Base-by-base conservation (phyloP, 768 basidiomycete genomes). In the Cystofilobasidium bisporidii region DNA sequence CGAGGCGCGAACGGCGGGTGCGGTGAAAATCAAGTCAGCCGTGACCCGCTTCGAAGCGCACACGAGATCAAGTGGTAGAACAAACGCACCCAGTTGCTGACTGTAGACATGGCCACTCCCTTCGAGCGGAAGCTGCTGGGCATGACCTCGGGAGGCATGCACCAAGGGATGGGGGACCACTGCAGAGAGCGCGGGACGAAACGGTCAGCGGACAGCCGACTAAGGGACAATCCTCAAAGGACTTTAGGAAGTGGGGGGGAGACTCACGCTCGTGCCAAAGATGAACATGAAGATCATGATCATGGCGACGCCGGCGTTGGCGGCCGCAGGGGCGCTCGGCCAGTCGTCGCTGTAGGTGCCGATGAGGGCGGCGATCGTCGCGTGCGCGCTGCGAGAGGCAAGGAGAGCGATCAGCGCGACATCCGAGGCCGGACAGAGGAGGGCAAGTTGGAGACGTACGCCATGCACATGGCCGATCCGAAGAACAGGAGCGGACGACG, bases 401-500 rank as follows among this genome's bases (percentile, higher is more conserved):
- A 41, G 17, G 10, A 17, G 17, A 41, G n/a, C n/a, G n/a, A n/a
- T n/a, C n/a, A n/a, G n/a, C n/a, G n/a, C n/a, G n/a, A n/a, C n/a
- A n/a, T n/a, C n/a, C n/a, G n/a, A n/a, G n/a, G n/a, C n/a, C n/a
- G n/a, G n/a, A 8, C n/a, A 4, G n/a, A n/a, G n/a, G n/a, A 5
- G 22, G 4, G 20, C n/a, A n/a, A n/a, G 9, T 3, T 22, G 22
- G 8, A 14, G n/a, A 48, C 47, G 11, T n/a, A 61, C 22, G 30
- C 45, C 4, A 61, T 5, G 40, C 40, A 43, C 6, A 15, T 24
- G 10, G 45, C 20, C 8, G 60, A 41, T 5, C 60, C 60, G 26
- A 41, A 22, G n/a, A 64, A 48, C 6, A 72, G 69, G 28, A 56
- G 47, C 18, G 65, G 43, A 14, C 48, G 57, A 18, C 71, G 65